Base-by-base conservation (phyloP, 2,329 filamentous ascomycete genomes). In the Xylaria sp. region DNA sequence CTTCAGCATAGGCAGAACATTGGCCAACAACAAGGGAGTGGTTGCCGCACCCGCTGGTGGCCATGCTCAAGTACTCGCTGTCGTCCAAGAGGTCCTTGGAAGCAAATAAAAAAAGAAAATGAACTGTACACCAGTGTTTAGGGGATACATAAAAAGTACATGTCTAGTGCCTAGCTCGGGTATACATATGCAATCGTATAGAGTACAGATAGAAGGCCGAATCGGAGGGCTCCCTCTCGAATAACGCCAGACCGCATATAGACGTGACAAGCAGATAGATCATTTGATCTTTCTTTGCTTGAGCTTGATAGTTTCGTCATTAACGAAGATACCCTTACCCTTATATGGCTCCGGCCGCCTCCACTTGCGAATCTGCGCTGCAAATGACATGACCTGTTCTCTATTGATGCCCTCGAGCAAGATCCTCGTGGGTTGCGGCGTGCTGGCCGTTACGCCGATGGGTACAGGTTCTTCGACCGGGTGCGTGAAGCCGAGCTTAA, bases 221-320 rank as follows among this genome's bases (percentile, higher is more conserved):
- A 64, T 66, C 58, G 52, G 32, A 58, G 51, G 44, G 68, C 13
- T 15, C 39, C 52, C 54, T 65, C 63, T 59, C 41, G 55, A 32
- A 66, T 48, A 65, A 58, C 20, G 28, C 66, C 63, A 70, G 59
- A 58, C 70, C 62, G 60, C 63, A 66, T 58, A 63, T 23, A 54
- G 34, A 69, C 37, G 64, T 52, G 44, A 52, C 48, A 66, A 58
- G 56, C 51, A 66, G 44, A 63, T 23, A 20, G 74, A 79, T 84
- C 90, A 96, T 87, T 94, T 95, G 81, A 95, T 94, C 88, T 95
- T 96, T 91, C 98, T 99, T 78, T 93, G 92, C 91, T 99, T 99
- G 82, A 99, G 82, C 87, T 92, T 97, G 84, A 99, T 98, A 37
- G 94, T 98, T 87, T 99, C 94, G 72, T 94, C 94, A 78, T 98